Conservation (phyloP, 2,329 filamentous ascomycete genomes). For the Fusarium penzigii region DNA sequence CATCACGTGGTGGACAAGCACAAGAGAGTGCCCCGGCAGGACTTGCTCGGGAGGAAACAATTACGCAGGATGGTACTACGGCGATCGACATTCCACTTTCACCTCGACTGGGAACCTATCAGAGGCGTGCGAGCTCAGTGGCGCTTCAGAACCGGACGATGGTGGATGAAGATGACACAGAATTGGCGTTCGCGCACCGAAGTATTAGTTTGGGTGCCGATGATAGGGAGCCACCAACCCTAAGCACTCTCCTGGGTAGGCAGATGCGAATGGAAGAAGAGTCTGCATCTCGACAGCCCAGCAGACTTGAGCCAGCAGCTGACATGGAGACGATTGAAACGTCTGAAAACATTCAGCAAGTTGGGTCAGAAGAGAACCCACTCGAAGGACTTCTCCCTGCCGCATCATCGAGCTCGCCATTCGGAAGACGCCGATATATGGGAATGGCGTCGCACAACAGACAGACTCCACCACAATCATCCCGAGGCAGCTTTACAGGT, state of each 20-base stretch:
- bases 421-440: constrained; percentile 47
- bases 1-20: constrained; percentile 31
- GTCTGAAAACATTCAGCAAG: constrained; percentile 42
- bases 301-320: constrained; percentile 43
- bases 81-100: constrained; percentile 76
- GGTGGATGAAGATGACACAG: constrained; percentile 60
- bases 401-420: constrained; percentile 46
- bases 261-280: constrained; percentile 40
- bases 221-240: constrained; percentile 62
- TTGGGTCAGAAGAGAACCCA: constrained; percentile 47
- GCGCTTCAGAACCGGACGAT: constrained; percentile 61
- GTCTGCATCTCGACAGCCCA: constrained; percentile 23
- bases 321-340: constrained; percentile 42
- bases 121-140: constrained; percentile 68
- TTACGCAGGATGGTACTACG: constrained; percentile 55
- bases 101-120: constrained; percentile 58
- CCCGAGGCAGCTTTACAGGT: constrained; percentile 47
- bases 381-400: constrained; percentile 45
- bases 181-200: constrained; percentile 62
- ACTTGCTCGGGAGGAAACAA: constrained; percentile 38
- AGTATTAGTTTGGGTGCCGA: constrained; percentile 69
- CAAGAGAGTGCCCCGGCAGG: constrained; percentile 30
- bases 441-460: constrained; percentile 41
- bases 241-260: constrained; percentile 62
- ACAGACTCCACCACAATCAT: constrained; percentile 47